Percentiles rank a stretch among this genome's conserved stretches.
These are phyloP conservation scores for Xylaria acuta DNA, from an alignment of 495 filamentous ascomycete genomes.

Conservation along the genomic window DNA sequence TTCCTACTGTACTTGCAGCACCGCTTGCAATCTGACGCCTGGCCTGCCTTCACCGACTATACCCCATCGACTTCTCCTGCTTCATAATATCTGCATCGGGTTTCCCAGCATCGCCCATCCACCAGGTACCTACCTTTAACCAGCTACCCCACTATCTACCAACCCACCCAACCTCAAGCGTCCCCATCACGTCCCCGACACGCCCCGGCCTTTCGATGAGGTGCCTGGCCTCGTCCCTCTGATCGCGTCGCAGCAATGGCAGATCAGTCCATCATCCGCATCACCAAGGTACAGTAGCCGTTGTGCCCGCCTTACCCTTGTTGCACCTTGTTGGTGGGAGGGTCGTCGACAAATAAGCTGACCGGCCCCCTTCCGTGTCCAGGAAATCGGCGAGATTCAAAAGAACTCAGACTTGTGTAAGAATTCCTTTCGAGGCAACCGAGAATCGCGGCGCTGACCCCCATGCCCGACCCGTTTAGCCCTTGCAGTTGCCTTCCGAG, in stretches of 20 bases:
- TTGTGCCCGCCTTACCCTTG: slow-evolving; percentile 17
- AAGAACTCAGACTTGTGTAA: slow-evolving; percentile 81
- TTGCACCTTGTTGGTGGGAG: background rate
- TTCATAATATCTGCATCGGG: background rate
- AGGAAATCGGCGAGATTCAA: slow-evolving; percentile 87
- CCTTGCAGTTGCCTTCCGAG: slow-evolving; percentile 82
- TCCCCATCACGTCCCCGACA: background rate
- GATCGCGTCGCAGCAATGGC: slow-evolving; percentile 59
- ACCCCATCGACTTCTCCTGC: background rate
- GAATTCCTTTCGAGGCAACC: slow-evolving; percentile 2
- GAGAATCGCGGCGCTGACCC: slow-evolving; percentile 16
- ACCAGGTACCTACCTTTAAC: too few relatives aligned
- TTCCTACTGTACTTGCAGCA: background rate
- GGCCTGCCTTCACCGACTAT: background rate
- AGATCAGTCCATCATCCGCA: slow-evolving; percentile 84
- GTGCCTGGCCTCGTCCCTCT: slow-evolving; percentile 3
- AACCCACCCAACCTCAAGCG: background rate
- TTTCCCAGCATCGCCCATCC: background rate
- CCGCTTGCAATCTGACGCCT: background rate
- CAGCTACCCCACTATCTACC: background rate
- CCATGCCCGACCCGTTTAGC: slow-evolving; percentile 54
- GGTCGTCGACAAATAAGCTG: slow-evolving; percentile 44
- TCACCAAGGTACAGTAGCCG: slow-evolving; percentile 69
- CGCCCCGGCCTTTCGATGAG: slow-evolving; percentile 18
- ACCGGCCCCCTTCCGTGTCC: slow-evolving; percentile 38